Conservation (phyloP, 2,329 filamentous ascomycete species). For the Aspergillus viridinutans region DNA sequence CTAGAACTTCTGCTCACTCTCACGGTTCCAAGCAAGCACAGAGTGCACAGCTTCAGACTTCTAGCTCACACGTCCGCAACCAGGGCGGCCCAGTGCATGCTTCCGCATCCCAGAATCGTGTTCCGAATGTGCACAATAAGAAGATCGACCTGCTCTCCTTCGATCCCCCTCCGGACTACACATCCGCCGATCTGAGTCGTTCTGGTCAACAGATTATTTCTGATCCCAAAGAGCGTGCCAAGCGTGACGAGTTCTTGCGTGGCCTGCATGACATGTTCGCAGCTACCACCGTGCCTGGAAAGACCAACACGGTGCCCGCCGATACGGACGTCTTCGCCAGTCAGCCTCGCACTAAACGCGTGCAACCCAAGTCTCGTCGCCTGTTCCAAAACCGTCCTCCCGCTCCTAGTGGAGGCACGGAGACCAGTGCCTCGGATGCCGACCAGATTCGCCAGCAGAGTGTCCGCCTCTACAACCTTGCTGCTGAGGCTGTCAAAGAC, state of each 20-base stretch:
- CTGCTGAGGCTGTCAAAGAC: constrained; percentile 11
- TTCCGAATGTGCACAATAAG: constrained; percentile 1
- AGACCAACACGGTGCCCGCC: constrained; percentile 6
- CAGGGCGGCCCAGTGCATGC: not conserved
- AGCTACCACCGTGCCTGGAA: not conserved
- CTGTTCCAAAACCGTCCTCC: constrained; percentile 16
- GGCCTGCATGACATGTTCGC: constrained; percentile 19
- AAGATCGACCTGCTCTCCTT: constrained; percentile 21
- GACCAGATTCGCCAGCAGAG: not conserved
- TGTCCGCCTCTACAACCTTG: not conserved
- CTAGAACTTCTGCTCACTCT: constrained; percentile 3
- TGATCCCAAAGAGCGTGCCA: constrained; percentile 9
- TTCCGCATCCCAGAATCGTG: not conserved
- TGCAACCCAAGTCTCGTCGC: constrained; percentile 16
- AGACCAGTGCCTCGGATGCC: not conserved
- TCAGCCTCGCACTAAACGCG: constrained; percentile 13
- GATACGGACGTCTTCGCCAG: constrained; percentile 4
- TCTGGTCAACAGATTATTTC: constrained; percentile 5
- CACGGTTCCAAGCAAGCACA: constrained; percentile 11
- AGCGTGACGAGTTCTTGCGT: constrained; percentile 16
- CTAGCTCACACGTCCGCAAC: not conserved
- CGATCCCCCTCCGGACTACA: constrained; percentile 14
- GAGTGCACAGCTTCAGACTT: not conserved
- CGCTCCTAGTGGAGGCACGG: not conserved
- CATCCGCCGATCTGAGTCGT: constrained; percentile 7